A percentile compares a stretch with the other conserved stretches of the same genome.
Conservation (phyloP, 176 grass and related monocot species). For the Alloteropsis semialata region DNA sequence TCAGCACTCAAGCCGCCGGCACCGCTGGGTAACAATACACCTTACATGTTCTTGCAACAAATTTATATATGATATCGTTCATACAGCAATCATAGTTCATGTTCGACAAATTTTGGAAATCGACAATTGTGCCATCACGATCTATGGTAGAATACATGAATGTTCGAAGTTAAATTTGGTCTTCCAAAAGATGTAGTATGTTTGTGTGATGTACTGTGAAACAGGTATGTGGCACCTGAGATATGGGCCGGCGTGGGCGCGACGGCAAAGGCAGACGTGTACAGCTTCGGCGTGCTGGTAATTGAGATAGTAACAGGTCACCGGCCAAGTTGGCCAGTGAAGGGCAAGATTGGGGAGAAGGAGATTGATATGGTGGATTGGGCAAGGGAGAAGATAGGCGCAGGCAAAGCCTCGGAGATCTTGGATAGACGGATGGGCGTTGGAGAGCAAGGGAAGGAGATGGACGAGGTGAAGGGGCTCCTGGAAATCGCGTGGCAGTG, state of each 20-base stretch:
- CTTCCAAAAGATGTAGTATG: background rate
- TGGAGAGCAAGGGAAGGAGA: background rate
- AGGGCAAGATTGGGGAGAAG: background rate
- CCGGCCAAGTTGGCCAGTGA: conserved; percentile 66
- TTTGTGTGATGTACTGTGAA: background rate
- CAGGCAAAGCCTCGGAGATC: conserved; percentile 19
- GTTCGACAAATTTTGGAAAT: background rate
- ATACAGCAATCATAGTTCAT: background rate
- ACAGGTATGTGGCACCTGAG: conserved; percentile 81
- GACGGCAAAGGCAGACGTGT: conserved; percentile 61
- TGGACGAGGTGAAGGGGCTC: conserved; percentile 32
- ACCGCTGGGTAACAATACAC: conserved; percentile 59
- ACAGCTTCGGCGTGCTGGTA: conserved; percentile 75
- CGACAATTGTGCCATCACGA: background rate
- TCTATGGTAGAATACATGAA: background rate
- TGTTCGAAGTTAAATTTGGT: background rate
- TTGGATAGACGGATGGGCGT: conserved; percentile 44
- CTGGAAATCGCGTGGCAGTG: conserved; percentile 48
- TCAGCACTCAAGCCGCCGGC: conserved; percentile 75
- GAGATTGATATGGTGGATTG: conserved; percentile 55
- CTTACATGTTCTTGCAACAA: background rate
- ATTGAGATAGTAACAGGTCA: conserved; percentile 51
- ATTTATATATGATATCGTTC: background rate
- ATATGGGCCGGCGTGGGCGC: conserved; percentile 38
- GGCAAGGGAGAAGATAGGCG: conserved; percentile 45